Evolutionary conservation across 2,329 filamentous ascomycete species (phyloP).

Genomic region (Aspergillus ustus): DNA sequence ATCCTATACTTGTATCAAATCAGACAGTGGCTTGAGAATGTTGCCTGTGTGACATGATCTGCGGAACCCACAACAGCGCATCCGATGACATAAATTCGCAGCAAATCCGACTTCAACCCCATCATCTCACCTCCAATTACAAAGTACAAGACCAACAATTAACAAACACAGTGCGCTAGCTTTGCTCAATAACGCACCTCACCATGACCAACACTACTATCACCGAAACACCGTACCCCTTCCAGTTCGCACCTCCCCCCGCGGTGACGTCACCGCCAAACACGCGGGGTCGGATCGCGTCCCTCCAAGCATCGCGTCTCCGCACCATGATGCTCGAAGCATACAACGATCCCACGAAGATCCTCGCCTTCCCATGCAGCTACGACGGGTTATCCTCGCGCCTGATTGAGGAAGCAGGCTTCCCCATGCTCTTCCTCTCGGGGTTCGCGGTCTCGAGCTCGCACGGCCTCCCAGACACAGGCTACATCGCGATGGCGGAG

Average conservation of each 20-base stretch:
- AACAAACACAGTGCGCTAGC: too few species aligned
- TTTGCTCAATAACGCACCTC: not conserved
- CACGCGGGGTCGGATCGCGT: slow-evolving; percentile 44
- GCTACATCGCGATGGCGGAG: slow-evolving; percentile 55
- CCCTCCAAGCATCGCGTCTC: slow-evolving; percentile 43
- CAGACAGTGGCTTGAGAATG: not conserved
- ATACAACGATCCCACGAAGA: slow-evolving; percentile 47
- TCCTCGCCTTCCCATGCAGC: slow-evolving; percentile 49
- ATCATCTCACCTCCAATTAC: not conserved
- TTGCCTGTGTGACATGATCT: not conserved
- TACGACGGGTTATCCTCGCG: slow-evolving; percentile 53
- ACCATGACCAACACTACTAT: not conserved
- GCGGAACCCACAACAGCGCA: not conserved
- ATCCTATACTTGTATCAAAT: not conserved
- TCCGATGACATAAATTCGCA: not conserved
- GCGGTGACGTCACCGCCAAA: slow-evolving; percentile 25
- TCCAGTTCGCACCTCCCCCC: not conserved
- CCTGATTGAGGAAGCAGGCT: slow-evolving; percentile 52
- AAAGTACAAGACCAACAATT: not conserved
- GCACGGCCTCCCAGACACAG: slow-evolving; percentile 53
- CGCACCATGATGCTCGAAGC: slow-evolving; percentile 40
- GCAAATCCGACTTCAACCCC: not conserved
- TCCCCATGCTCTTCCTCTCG: slow-evolving; percentile 52
- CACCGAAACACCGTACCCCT: not conserved
- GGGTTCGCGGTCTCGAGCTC: slow-evolving; percentile 49